These are phyloP conservation scores for Cadophora malorum DNA, from an alignment of 2,329 filamentous ascomycete species.

Conservation along the genomic window DNA sequence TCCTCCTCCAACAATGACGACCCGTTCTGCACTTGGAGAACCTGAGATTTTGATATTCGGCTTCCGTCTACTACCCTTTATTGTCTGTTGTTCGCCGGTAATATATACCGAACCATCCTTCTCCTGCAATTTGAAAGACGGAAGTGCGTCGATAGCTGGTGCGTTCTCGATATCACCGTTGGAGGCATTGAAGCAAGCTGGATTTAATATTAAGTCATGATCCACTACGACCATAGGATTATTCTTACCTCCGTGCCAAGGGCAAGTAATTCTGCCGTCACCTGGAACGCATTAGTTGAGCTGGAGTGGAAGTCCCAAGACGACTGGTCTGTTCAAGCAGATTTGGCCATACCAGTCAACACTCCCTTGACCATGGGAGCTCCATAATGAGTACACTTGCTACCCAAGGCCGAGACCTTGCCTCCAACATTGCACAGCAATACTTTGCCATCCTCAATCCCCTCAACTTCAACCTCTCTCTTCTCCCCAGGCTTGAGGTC, in stretches of 20 bases:
- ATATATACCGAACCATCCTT: conserved; percentile 86
- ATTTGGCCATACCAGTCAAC: conserved; percentile 61
- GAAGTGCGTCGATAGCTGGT: conserved; percentile 85
- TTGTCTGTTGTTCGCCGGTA: conserved; percentile 75
- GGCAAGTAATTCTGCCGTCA: conserved; percentile 85
- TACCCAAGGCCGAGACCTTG: conserved; percentile 78
- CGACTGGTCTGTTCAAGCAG: background rate
- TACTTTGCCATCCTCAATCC: conserved; percentile 84
- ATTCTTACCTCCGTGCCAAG: conserved; percentile 87
- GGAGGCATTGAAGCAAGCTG: conserved; percentile 89
- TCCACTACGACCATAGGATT: conserved; percentile 10
- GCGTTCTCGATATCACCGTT: conserved; percentile 96
- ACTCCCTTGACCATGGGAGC: conserved; percentile 89
- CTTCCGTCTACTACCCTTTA: conserved; percentile 77
- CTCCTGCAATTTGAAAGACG: conserved; percentile 80
- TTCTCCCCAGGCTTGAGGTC: conserved; percentile 82
- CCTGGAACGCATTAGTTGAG: conserved; percentile 38
- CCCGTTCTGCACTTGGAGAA: conserved; percentile 61
- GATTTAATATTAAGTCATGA: background rate
- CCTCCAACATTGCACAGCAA: conserved; percentile 81
- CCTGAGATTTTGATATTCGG: conserved; percentile 76
- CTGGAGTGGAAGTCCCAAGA: background rate
- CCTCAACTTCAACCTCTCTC: conserved; percentile 88
- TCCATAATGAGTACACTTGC: conserved; percentile 91
- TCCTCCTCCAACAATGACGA: conserved; percentile 89